These are phyloP conservation scores for Fraxinus sp. DNA, from an alignment of 305 asterid species.

Conservation along the genomic window DNA sequence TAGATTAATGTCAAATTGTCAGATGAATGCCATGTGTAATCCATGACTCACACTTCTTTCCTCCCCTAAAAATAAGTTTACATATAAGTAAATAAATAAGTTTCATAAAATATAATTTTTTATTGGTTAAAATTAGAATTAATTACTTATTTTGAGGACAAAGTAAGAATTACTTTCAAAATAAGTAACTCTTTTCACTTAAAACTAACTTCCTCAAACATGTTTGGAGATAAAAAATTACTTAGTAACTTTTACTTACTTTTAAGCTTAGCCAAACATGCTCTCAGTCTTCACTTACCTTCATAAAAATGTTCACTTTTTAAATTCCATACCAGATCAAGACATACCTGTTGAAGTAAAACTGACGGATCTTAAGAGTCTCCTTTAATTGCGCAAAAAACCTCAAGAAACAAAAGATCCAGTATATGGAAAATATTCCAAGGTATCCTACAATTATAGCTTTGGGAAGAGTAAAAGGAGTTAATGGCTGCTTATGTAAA, in stretches of 20 bases:
- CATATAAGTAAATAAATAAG: neutral
- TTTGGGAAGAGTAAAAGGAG: conserved; percentile 71
- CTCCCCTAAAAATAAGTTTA: neutral
- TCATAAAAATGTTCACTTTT: neutral
- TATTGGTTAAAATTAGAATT: neutral
- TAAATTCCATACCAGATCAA: conserved; percentile 2
- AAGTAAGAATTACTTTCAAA: neutral
- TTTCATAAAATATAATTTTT: neutral
- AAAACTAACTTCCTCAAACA: neutral
- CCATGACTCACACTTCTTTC: neutral
- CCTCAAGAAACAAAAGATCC: conserved; percentile 73
- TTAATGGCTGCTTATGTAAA: conserved; percentile 79
- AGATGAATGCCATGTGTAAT: neutral
- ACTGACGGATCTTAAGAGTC: conserved; percentile 76
- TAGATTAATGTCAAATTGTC: neutral
- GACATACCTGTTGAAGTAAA: conserved; percentile 70
- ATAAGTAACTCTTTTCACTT: neutral
- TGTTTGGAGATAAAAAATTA: neutral
- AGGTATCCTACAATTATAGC: conserved; percentile 80
- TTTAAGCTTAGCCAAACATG: neutral
- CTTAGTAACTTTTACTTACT: neutral
- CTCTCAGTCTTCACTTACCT: neutral
- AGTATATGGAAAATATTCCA: conserved; percentile 79
- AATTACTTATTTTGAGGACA: neutral
- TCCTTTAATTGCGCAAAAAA: conserved; percentile 87